Evolutionary conservation across 495 filamentous ascomycete genomes (phyloP).

Genomic region (Penicillium pulvis): DNA sequence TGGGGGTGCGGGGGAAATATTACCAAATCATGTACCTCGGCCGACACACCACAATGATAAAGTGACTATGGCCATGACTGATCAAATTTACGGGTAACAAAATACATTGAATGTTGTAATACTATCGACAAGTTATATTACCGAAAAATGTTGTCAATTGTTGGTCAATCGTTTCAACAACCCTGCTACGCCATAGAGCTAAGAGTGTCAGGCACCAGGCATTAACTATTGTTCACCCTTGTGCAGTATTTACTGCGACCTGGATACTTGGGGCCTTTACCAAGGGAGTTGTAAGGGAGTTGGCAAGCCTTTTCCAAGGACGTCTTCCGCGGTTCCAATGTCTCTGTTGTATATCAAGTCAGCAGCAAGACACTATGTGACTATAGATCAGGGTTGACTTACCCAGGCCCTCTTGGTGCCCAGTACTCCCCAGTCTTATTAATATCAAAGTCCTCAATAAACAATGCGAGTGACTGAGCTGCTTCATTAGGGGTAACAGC

Average conservation of each 20-base stretch:
- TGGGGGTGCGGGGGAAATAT: constrained; percentile 41
- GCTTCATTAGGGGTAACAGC: constrained; percentile 70
- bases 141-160: no score
- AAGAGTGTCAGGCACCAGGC: not conserved
- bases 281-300: constrained; percentile 71
- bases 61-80: no score
- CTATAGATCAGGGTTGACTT: constrained; percentile 26
- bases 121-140: no score
- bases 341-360: constrained; percentile 42
- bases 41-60: no score
- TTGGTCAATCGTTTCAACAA: no score
- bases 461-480: constrained; percentile 62
- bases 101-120: no score
- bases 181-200: not conserved
- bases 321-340: constrained; percentile 67
- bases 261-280: constrained; percentile 55
- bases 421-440: constrained; percentile 68
- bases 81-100: no score
- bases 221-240: not conserved
- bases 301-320: constrained; percentile 60
- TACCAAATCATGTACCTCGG: no score
- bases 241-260: no score
- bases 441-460: constrained; percentile 63
- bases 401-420: constrained; percentile 68
- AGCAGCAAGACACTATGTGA: not conserved